Base-by-base conservation (phyloP, 2,329 filamentous ascomycete genomes). In the Cercospora brassicicola region DNA sequence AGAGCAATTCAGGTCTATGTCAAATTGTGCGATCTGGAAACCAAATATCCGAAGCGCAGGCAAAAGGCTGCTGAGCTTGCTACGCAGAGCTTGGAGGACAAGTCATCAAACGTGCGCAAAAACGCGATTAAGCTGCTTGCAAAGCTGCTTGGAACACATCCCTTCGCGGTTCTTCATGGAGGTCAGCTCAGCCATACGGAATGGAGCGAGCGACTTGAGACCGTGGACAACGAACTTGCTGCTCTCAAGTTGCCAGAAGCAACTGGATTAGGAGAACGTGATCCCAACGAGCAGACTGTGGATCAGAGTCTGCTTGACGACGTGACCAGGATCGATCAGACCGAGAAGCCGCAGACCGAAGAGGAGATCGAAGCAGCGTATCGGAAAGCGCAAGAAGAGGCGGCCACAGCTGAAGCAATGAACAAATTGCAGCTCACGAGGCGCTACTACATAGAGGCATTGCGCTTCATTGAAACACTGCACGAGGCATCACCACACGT, bases 91-190 rank as follows among this genome's bases (percentile, higher is more conserved):
- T 84, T 99, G 2, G 92, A 97, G 79, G 96, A 99, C 82, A 98
- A 96, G 84, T 98, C 94, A 82, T 99, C 95, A 80, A 96, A 98
- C 75, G 95, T 99, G 33, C 88, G 95, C 69, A 88, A 94, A 67
- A 98, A 98, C 78, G 94, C 95, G 2, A 95, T 99, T 78, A 98
- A 97, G 80, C 83, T 99, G 6, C 85, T 99, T 1, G 91, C 90
- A 5, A 91, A 91, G 53, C 84, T 99, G 6, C 92, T 99, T 74
- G 93, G 94, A 70, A 97, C 94, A 0, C 95, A 99, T 78, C 95
- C 95, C 1, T 99, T 97, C 75, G 93, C 91, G 42, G 89, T 94
- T 18, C 90, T 97, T 82, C 93, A 98, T 75, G 94, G 93, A 23
- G 93, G 93, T 0, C 90, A 95, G 74, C 87, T 99, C 3, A 90